These are phyloP conservation scores for Epichloe sibirici DNA, from an alignment of 2,329 filamentous ascomycete species.

Conservation along the genomic window DNA sequence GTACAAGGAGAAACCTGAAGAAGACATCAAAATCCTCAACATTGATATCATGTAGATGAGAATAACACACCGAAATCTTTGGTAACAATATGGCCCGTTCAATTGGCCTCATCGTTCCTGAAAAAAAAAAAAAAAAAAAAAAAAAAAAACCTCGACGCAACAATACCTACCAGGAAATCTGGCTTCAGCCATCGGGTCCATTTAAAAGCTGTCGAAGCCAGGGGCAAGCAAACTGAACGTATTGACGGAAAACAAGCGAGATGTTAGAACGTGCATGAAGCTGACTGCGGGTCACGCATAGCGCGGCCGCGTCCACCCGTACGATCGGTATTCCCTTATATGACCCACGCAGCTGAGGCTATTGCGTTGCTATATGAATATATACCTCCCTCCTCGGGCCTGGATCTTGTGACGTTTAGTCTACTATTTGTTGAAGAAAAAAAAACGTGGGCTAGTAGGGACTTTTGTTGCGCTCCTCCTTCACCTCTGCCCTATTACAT, in stretches of 20 bases:
- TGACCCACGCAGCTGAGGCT: constrained; percentile 1
- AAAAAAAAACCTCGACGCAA: neutral
- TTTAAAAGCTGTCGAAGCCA: neutral
- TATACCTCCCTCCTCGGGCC: neutral
- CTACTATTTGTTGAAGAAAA: neutral
- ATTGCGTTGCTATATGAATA: constrained; percentile 4
- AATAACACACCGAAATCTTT: neutral
- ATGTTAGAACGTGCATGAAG: neutral
- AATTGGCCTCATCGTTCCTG: neutral
- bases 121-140: neutral
- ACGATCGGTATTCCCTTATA: constrained; percentile 2
- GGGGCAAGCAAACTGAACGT: neutral
- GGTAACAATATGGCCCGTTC: neutral
- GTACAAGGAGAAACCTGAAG: constrained; percentile 84
- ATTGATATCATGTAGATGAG: constrained; percentile 48
- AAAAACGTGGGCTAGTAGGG: neutral
- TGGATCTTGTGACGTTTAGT: neutral
- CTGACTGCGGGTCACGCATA: constrained; percentile 2
- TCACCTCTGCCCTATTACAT: neutral
- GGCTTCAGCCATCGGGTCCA: neutral
- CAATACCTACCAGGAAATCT: neutral
- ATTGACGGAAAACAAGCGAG: neutral
- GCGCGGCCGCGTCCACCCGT: neutral
- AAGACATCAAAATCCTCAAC: constrained; percentile 94
- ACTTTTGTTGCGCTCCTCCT: neutral